Conservation (phyloP, 2,329 filamentous ascomycete species). For the Trematosphaeria pertusa region DNA sequence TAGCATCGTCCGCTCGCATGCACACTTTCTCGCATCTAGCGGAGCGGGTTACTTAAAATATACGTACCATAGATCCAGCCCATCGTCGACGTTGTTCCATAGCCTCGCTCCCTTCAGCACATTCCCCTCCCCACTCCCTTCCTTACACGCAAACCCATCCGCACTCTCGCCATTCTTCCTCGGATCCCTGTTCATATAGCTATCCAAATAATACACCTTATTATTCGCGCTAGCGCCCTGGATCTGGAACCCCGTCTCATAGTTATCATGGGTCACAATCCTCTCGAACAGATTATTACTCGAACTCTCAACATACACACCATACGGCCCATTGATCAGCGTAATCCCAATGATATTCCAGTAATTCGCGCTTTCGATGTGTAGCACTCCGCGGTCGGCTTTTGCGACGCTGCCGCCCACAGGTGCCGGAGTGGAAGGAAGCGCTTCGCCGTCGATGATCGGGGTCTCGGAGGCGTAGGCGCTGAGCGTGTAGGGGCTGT, state of each 20-base stretch:
- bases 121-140: slow-evolving; percentile 56
- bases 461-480: slow-evolving; percentile 55
- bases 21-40: no score
- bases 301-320: slow-evolving; percentile 44
- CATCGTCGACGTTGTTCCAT: slow-evolving; percentile 61
- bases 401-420: slow-evolving; percentile 51
- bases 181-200: slow-evolving; percentile 42
- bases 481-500: slow-evolving; percentile 51
- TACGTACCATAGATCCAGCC: slow-evolving; percentile 54
- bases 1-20: no score
- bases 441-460: slow-evolving; percentile 55
- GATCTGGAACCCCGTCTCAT: slow-evolving; percentile 50
- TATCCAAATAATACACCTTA: slow-evolving; percentile 31
- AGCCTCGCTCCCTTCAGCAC: slow-evolving; percentile 54
- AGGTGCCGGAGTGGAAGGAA: slow-evolving; percentile 51
- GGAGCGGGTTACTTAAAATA: no score
- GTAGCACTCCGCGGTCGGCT: slow-evolving; percentile 55
- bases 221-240: slow-evolving; percentile 40
- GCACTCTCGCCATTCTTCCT: slow-evolving; percentile 61
- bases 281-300: slow-evolving; percentile 48
- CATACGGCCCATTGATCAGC: slow-evolving; percentile 49
- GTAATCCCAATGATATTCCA: slow-evolving; percentile 55
- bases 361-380: slow-evolving; percentile 55
- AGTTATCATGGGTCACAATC: slow-evolving; percentile 49
- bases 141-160: slow-evolving; percentile 59